These are phyloP conservation scores for Rhexocercosporidium sp. DNA, from an alignment of 2,329 filamentous ascomycete species.

Conservation along the genomic window DNA sequence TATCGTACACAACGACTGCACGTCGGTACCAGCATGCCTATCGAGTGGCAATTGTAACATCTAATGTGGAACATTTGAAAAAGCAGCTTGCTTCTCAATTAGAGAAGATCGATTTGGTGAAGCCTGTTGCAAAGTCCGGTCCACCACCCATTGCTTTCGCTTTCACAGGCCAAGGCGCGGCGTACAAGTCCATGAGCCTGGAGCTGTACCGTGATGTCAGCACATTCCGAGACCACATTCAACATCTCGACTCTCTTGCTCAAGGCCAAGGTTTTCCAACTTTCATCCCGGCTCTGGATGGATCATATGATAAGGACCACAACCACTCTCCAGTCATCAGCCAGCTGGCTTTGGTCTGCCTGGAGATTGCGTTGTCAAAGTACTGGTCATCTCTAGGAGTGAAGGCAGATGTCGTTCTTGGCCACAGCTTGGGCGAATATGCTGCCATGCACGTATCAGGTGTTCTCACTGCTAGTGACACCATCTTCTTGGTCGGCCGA, in stretches of 20 bases:
- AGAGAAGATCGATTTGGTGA: slow-evolving; percentile 20
- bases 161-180: slow-evolving; percentile 54
- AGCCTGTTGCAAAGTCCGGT: slow-evolving; percentile 27
- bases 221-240: slow-evolving; percentile 2
- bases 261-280: slow-evolving; percentile 5
- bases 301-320: slow-evolving; percentile 40
- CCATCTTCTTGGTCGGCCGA: slow-evolving; percentile 73
- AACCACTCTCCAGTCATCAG: slow-evolving; percentile 34
- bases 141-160: slow-evolving; percentile 42
- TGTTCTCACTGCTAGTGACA: slow-evolving; percentile 73
- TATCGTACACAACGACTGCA: slow-evolving; percentile 30
- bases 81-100: slow-evolving; percentile 44
- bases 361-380: slow-evolving; percentile 60
- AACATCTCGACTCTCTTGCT: not conserved
- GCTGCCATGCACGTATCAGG: slow-evolving; percentile 73
- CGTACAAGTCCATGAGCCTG: slow-evolving; percentile 29
- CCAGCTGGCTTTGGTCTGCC: slow-evolving; percentile 53
- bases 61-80: slow-evolving; percentile 37
- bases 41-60: slow-evolving; percentile 54
- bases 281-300: slow-evolving; percentile 2
- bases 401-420: slow-evolving; percentile 60
- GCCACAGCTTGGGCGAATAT: slow-evolving; percentile 76
- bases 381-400: slow-evolving; percentile 62
- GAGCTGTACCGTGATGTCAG: not conserved
- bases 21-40: slow-evolving; percentile 63